phyloP scores from a whole-genome alignment of 164 flowering plant genomes.

The Macadamia tetraphylla region DNA sequence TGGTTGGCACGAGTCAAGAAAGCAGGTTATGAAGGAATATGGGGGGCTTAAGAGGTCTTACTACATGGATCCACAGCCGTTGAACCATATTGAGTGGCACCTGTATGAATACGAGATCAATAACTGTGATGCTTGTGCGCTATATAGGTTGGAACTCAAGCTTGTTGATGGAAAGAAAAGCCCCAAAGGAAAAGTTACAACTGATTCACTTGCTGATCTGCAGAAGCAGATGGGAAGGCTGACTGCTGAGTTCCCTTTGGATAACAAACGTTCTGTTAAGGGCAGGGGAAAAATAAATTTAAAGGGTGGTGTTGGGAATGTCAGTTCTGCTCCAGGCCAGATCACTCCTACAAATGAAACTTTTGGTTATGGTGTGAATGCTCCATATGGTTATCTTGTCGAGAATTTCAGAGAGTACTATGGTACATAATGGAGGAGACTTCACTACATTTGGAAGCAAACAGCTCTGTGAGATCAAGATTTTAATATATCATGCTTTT shows the following conservation, averaged over 20 bases:
- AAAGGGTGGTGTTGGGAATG: slow-evolving; percentile 29
- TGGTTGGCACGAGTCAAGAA: slow-evolving; percentile 99
- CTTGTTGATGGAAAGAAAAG: slow-evolving; percentile 78
- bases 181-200: slow-evolving; percentile 59
- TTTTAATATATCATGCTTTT: slow-evolving; percentile 12
- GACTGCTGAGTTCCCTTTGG: slow-evolving; percentile 69
- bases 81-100: slow-evolving; percentile 79
- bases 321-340: slow-evolving; percentile 24
- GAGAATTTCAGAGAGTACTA: slow-evolving; percentile 47
- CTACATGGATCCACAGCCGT: slow-evolving; percentile 98
- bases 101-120: slow-evolving; percentile 95
- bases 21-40: slow-evolving; percentile 88
- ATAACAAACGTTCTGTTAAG: slow-evolving; percentile 54
- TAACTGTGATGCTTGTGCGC: slow-evolving; percentile 78
- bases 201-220: slow-evolving; percentile 80
- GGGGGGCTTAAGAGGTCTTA: slow-evolving; percentile 93
- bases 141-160: slow-evolving; percentile 87
- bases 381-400: slow-evolving; percentile 44
- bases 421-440: slow-evolving; percentile 24
- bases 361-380: slow-evolving; percentile 36
- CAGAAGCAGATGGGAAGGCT: slow-evolving; percentile 95
- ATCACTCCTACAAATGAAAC: slow-evolving; percentile 32
- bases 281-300: slow-evolving; percentile 39
- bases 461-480: background rate
- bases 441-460: slow-evolving; percentile 2